Conservation (phyloP, 345 rosid species). For the Eucalyptus urophylla region DNA sequence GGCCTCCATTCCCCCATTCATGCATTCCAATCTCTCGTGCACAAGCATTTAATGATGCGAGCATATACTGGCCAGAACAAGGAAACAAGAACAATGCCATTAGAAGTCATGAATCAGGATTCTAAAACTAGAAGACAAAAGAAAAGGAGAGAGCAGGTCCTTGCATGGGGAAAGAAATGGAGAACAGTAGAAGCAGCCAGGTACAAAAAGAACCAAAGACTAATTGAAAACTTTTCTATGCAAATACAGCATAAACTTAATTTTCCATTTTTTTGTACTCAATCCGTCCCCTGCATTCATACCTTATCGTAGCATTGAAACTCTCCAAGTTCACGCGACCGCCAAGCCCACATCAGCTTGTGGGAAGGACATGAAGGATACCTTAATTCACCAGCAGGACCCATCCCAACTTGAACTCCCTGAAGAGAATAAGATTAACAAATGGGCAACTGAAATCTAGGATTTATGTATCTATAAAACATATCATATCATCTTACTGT, state of each 20-base stretch:
- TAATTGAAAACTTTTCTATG: not conserved
- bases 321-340: constrained; percentile 28
- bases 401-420: constrained; percentile 54
- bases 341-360: constrained; percentile 23
- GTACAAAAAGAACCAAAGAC: not conserved
- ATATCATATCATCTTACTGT: constrained; percentile 7
- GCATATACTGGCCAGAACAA: constrained; percentile 26
- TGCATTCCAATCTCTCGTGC: constrained; percentile 17
- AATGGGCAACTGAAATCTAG: not conserved
- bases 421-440: not conserved
- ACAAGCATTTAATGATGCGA: constrained; percentile 31
- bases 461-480: not conserved
- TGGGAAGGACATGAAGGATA: constrained; percentile 37
- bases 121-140: not conserved
- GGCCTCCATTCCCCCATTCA: constrained; percentile 39
- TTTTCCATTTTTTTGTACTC: not conserved
- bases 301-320: constrained; percentile 57
- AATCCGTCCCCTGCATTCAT: not conserved
- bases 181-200: not conserved
- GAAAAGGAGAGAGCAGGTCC: not conserved
- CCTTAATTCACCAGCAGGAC: constrained; percentile 48
- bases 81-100: not conserved
- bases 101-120: not conserved
- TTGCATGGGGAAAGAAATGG: not conserved
- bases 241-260: not conserved